Conservation (phyloP, 306 rosid species). For the Mimosa pudica region DNA sequence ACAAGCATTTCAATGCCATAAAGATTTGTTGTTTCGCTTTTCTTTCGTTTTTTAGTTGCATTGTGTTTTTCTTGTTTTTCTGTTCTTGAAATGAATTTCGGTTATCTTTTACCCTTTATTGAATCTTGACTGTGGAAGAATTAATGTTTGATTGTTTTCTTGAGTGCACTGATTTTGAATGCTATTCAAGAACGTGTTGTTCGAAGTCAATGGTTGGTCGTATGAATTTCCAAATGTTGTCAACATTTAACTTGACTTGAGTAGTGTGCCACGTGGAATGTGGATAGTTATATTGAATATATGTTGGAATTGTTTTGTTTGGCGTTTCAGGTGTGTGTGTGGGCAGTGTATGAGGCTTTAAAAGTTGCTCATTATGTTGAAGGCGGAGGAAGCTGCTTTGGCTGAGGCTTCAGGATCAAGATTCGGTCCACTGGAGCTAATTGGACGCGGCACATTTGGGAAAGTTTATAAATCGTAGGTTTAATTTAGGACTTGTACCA, state of each 20-base stretch:
- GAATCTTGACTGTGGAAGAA: slow-evolving; percentile 29
- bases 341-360: slow-evolving; percentile 37
- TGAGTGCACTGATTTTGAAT: slow-evolving; percentile 28
- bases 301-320: slow-evolving; percentile 33
- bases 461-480: slow-evolving; percentile 95
- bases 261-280: slow-evolving; percentile 35
- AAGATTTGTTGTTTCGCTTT: slow-evolving; percentile 51
- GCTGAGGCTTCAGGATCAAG: slow-evolving; percentile 85
- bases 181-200: slow-evolving; percentile 43
- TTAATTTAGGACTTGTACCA: slow-evolving; percentile 23
- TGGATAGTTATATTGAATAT: slow-evolving; percentile 35
- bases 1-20: slow-evolving; percentile 25
- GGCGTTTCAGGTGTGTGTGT: slow-evolving; percentile 39
- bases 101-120: not conserved
- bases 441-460: slow-evolving; percentile 96
- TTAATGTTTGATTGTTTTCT: slow-evolving; percentile 24
- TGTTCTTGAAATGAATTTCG: slow-evolving; percentile 4
- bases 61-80: slow-evolving; percentile 38
- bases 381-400: slow-evolving; percentile 81
- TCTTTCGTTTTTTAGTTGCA: slow-evolving; percentile 44
- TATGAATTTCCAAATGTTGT: slow-evolving; percentile 19
- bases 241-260: slow-evolving; percentile 39
- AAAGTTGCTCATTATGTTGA: slow-evolving; percentile 42
- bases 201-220: slow-evolving; percentile 31
- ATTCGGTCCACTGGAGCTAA: slow-evolving; percentile 81